Conservation (phyloP, 1,284 basidiomycete genomes). For the Sanghuangporus weigelae region DNA sequence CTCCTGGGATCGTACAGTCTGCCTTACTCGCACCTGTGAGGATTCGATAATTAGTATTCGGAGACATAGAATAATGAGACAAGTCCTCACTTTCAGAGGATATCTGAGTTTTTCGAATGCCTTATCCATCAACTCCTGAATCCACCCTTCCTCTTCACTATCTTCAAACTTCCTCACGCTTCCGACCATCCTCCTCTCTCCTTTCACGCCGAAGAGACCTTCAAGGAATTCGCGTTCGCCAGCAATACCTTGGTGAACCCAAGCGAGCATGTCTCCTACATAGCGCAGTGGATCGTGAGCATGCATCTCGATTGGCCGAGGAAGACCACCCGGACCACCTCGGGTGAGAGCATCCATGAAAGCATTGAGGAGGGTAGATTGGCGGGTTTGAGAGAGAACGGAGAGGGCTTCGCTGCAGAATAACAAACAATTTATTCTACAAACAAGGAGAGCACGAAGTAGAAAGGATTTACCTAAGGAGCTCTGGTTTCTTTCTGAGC, state of each 20-base stretch:
- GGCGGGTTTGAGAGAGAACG: constrained; percentile 77
- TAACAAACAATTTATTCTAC: no score
- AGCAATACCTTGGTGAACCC: constrained; percentile 96
- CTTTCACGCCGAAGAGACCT: constrained; percentile 68
- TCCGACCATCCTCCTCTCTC: constrained; percentile 72
- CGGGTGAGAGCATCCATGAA: constrained; percentile 89
- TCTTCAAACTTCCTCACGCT: constrained; percentile 52
- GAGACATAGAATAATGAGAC: background rate
- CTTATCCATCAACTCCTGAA: constrained; percentile 79
- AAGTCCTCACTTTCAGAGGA: constrained; percentile 66
- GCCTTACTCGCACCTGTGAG: constrained; percentile 74
- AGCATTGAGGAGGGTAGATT: constrained; percentile 69
- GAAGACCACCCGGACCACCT: constrained; percentile 83
- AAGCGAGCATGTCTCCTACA: constrained; percentile 97
- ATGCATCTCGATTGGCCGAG: constrained; percentile 93
- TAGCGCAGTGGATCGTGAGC: constrained; percentile 96
- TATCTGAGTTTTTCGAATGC: constrained; percentile 82
- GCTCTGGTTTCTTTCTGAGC: constrained; percentile 68
- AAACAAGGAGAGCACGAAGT: background rate
- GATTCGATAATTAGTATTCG: constrained; percentile 2
- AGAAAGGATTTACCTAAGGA: constrained; percentile 59
- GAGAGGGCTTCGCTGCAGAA: constrained; percentile 69
- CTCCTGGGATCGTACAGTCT: constrained; percentile 90
- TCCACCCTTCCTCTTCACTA: constrained; percentile 67
- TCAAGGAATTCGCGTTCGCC: constrained; percentile 93